Evolutionary conservation across 1,139 yeast genomes (phyloP).

Genomic region (Candida anutae): DNA sequence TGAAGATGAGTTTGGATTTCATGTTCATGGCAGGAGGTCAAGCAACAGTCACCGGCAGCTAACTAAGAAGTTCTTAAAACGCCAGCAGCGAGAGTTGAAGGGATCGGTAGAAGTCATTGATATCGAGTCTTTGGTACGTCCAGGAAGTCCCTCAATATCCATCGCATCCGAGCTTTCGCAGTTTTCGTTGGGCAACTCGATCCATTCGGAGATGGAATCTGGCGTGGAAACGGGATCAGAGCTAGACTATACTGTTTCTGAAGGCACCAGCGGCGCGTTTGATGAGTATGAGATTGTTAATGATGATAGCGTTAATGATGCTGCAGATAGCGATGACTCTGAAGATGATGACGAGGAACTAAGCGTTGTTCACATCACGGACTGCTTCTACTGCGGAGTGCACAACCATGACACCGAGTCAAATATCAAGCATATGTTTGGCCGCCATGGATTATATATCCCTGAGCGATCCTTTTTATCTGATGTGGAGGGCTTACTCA

Average conservation of each 20-base stretch:
- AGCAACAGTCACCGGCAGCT: conserved; percentile 1
- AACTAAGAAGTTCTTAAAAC: conserved; percentile 2
- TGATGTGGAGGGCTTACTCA: conserved; percentile 38
- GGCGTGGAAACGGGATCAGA: conserved; percentile 43
- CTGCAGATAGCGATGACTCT: conserved; percentile 10
- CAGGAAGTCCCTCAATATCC: conserved; percentile 46
- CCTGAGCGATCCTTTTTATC: conserved; percentile 38
- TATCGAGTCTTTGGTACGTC: conserved; percentile 4
- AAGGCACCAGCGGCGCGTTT: conserved; percentile 26
- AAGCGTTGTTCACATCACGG: conserved; percentile 23
- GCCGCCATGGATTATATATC: conserved; percentile 41
- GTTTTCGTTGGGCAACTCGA: conserved; percentile 58
- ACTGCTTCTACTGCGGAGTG: conserved; percentile 36
- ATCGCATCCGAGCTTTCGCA: conserved; percentile 53
- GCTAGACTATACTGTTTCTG: conserved; percentile 35
- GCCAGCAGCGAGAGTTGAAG: conserved; percentile 1
- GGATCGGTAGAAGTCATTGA: neutral
- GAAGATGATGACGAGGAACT: conserved; percentile 13
- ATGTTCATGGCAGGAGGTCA: conserved; percentile 24
- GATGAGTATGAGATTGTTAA: conserved; percentile 1
- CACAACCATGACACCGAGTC: conserved; percentile 31
- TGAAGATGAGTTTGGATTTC: conserved; percentile 62
- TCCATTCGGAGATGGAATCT: conserved; percentile 26
- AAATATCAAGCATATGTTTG: conserved; percentile 43
- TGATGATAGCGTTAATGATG: neutral